A percentile compares a stretch with the other conserved stretches of the same genome.
Conservation (phyloP, 768 basidiomycete genomes). For the Amyloporia xantha region DNA sequence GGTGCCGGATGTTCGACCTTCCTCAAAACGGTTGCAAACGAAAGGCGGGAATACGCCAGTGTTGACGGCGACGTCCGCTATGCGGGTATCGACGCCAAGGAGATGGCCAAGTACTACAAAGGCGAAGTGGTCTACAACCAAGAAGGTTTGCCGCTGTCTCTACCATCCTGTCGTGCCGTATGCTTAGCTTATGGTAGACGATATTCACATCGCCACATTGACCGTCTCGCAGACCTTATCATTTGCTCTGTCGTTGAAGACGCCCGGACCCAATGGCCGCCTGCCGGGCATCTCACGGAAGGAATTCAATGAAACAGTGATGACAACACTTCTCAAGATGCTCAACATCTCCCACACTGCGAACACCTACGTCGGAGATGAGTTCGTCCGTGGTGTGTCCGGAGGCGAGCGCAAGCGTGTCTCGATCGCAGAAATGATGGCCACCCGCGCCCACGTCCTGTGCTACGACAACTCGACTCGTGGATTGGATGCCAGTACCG, state of each 20-base stretch:
- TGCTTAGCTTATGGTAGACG: conserved; percentile 52
- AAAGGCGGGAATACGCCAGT: conserved; percentile 53
- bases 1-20: conserved; percentile 85
- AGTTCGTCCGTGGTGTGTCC: conserved; percentile 75
- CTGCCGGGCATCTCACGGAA: conserved; percentile 59
- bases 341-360: conserved; percentile 79
- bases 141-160: too few species aligned
- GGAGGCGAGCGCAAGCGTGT: conserved; percentile 79
- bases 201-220: conserved; percentile 76
- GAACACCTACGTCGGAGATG: conserved; percentile 78
- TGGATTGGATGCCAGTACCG: conserved; percentile 81
- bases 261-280: conserved; percentile 67
- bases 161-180: too few species aligned
- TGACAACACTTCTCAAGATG: conserved; percentile 63
- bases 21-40: conserved; percentile 77
- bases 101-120: conserved; percentile 71
- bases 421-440: conserved; percentile 83
- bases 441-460: conserved; percentile 72
- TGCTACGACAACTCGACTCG: conserved; percentile 83
- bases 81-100: conserved; percentile 67
- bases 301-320: conserved; percentile 49
- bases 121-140: conserved; percentile 79
- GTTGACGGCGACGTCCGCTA: conserved; percentile 75
- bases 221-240: conserved; percentile 73
- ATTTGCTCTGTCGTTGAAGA: conserved; percentile 67